Percentiles rank a stretch among this genome's conserved stretches.
Evolutionary conservation across 192 early-diverging fungal species (phyloP).

Genomic region (Podila epicladia): DNA sequence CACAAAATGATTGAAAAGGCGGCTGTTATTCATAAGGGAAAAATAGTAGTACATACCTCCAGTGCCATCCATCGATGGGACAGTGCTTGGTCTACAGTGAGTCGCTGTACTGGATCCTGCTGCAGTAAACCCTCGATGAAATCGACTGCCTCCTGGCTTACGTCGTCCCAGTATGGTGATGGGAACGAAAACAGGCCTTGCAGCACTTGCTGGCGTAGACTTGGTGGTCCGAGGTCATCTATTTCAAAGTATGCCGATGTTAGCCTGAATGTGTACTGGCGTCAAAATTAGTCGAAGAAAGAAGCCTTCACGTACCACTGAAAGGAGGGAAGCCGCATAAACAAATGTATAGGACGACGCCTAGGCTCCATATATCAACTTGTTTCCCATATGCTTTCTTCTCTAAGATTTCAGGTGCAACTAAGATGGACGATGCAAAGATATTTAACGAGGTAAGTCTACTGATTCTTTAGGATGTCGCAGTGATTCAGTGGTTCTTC

Average conservation of each 20-base stretch:
- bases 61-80: conserved; percentile 44
- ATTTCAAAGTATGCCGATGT: neutral
- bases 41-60: conserved; percentile 13
- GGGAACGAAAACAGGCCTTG: conserved; percentile 80
- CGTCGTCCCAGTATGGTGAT: conserved; percentile 81
- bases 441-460: neutral
- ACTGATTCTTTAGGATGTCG: neutral
- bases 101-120: conserved; percentile 3
- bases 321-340: conserved; percentile 95
- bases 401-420: conserved; percentile 90
- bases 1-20: no score
- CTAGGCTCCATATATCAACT: conserved; percentile 95
- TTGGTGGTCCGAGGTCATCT: conserved; percentile 63
- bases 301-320: conserved; percentile 50
- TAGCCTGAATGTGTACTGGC: neutral
- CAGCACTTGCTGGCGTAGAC: conserved; percentile 69
- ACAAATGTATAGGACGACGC: conserved; percentile 93
- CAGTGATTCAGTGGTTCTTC: neutral
- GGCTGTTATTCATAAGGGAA: neutral
- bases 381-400: conserved; percentile 73
- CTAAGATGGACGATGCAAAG: conserved; percentile 29
- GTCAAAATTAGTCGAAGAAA: neutral
- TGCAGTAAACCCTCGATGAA: conserved; percentile 31
- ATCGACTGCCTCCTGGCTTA: conserved; percentile 65
- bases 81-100: conserved; percentile 31